Percentiles rank a stretch among this genome's conserved stretches.
Conservation (phyloP, 1,284 basidiomycete species). For the Ustilago hordei region DNA sequence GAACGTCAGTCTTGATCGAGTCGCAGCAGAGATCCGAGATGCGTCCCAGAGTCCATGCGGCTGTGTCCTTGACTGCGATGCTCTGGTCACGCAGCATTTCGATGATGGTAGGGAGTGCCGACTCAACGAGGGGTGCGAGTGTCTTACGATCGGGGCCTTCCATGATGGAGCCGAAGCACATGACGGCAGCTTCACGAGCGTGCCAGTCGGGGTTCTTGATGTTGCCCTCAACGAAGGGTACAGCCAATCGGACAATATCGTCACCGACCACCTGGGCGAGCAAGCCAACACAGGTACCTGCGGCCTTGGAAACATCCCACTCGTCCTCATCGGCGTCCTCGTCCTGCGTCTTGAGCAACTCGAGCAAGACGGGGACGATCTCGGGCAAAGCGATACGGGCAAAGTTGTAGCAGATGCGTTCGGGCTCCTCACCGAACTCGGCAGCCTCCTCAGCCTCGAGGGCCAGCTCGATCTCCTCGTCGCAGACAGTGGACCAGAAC, state of each 20-base stretch:
- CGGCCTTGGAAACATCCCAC: constrained; percentile 98
- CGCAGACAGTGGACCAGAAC: constrained; percentile 99
- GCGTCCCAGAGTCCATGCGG: constrained; percentile 95
- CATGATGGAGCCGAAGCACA: constrained; percentile 97
- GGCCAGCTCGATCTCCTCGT: constrained; percentile 94
- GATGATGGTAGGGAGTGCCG: constrained; percentile 92
- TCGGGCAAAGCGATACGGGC: constrained; percentile 94
- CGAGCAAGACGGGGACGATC: constrained; percentile 90
- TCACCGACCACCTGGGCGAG: constrained; percentile 92
- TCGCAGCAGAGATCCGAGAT: constrained; percentile 91
- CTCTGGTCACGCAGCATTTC: constrained; percentile 93
- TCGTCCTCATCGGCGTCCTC: constrained; percentile 98
- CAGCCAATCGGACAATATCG: constrained; percentile 88
- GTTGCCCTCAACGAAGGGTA: constrained; percentile 97
- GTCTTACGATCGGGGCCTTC: constrained; percentile 91
- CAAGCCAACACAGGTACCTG: constrained; percentile 89
- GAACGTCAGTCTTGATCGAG: constrained; percentile 88
- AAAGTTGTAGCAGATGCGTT: constrained; percentile 88
- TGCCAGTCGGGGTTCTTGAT: constrained; percentile 93
- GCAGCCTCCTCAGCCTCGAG: constrained; percentile 92
- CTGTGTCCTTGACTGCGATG: constrained; percentile 92
- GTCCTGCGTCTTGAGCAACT: constrained; percentile 89
- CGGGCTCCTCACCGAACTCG: constrained; percentile 90
- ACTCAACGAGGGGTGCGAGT: constrained; percentile 89
- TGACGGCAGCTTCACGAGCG: constrained; percentile 93